These are phyloP conservation scores for Fraxinus anomala DNA, from an alignment of 257 asterid genomes.

Conservation along the genomic window DNA sequence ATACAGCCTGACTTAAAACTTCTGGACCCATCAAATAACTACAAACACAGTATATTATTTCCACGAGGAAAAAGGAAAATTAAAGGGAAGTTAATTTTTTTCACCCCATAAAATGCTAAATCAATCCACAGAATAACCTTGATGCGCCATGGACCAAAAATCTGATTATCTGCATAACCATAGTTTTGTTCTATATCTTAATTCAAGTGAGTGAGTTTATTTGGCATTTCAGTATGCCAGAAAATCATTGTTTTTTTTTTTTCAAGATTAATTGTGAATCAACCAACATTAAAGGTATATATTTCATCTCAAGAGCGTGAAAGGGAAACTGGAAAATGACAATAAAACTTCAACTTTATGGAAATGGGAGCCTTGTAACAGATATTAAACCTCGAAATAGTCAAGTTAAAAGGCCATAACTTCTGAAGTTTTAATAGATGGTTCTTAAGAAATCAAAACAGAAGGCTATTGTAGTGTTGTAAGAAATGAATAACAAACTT, in stretches of 20 bases:
- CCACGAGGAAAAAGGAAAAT: not conserved
- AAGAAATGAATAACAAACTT: constrained; percentile 30
- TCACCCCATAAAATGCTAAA: not conserved
- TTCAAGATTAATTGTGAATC: not conserved
- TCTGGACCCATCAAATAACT: not conserved
- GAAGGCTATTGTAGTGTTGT: not conserved
- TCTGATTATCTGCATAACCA: not conserved
- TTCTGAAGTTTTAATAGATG: not conserved
- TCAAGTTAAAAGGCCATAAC: not conserved
- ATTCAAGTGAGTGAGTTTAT: not conserved
- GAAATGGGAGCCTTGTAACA: not conserved
- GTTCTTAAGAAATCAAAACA: not conserved
- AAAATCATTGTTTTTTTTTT: not conserved
- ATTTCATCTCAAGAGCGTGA: not conserved
- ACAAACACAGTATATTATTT: not conserved
- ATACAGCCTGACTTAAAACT: constrained; percentile 17
- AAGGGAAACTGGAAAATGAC: not conserved
- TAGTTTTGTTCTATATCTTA: not conserved
- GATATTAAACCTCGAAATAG: not conserved
- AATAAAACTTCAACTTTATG: not conserved
- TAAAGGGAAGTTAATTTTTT: not conserved
- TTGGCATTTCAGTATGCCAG: not conserved
- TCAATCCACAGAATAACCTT: not conserved
- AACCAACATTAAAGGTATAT: not conserved
- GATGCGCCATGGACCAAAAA: not conserved